These are phyloP conservation scores for Colletotrichum sidae DNA, from an alignment of 2,329 filamentous ascomycete species.

Conservation along the genomic window DNA sequence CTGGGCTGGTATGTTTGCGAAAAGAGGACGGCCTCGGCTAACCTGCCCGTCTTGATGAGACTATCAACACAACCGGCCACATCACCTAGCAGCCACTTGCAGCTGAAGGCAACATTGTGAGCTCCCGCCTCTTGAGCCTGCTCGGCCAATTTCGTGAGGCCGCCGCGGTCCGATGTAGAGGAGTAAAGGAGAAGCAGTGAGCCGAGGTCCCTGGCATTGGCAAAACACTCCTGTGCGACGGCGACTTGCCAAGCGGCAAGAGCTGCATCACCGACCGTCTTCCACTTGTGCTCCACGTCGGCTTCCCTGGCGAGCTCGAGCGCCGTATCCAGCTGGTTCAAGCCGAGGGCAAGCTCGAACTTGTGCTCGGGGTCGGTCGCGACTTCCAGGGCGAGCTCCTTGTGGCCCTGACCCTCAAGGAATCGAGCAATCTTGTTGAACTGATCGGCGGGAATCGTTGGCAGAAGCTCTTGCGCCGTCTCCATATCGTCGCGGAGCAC, in stretches of 20 bases:
- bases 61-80: slow-evolving; percentile 84
- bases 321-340: slow-evolving; percentile 87
- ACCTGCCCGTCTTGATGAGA: slow-evolving; percentile 80
- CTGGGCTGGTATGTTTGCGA: slow-evolving; percentile 96
- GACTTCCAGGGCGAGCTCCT: slow-evolving; percentile 93
- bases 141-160: slow-evolving; percentile 76
- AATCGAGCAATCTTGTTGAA: slow-evolving; percentile 99
- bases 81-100: slow-evolving; percentile 88
- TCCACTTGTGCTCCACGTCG: slow-evolving; percentile 97
- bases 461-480: slow-evolving; percentile 84
- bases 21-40: slow-evolving; percentile 90
- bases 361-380: slow-evolving; percentile 96
- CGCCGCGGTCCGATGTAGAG: slow-evolving; percentile 82
- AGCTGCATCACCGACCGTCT: slow-evolving; percentile 93
- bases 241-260: slow-evolving; percentile 87
- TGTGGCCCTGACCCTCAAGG: slow-evolving; percentile 96
- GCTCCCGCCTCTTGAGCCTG: slow-evolving; percentile 82
- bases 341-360: slow-evolving; percentile 87
- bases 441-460: slow-evolving; percentile 88
- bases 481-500: slow-evolving; percentile 96
- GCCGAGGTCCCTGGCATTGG: slow-evolving; percentile 88
- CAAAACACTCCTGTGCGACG: slow-evolving; percentile 93
- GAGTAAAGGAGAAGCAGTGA: slow-evolving; percentile 90
- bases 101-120: slow-evolving; percentile 94
- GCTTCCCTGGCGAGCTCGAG: slow-evolving; percentile 85